A percentile compares a stretch with the other conserved stretches of the same genome.
Evolutionary conservation across 78 protist species (phyloP).

Genomic region (Dictyostelium intermedium): DNA sequence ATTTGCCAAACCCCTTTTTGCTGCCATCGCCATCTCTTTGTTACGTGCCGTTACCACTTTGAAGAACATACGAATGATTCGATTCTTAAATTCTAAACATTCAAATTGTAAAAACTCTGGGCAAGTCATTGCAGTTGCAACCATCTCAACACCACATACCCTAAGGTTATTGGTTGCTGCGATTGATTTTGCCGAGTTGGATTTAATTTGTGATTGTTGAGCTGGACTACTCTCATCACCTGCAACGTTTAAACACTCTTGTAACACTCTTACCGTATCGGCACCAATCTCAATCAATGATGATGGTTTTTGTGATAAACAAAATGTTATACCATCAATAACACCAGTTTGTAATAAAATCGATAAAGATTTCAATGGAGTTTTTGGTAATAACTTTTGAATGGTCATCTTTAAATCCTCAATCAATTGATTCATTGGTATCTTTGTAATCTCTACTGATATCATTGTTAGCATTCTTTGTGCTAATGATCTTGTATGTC

Average conservation of each 20-base stretch:
- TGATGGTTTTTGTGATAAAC: conserved; percentile 25
- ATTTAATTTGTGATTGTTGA: conserved; percentile 2
- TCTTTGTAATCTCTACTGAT: background rate
- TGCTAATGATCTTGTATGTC: conserved; percentile 41
- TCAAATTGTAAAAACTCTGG: conserved; percentile 47
- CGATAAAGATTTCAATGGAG: background rate
- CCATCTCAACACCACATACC: conserved; percentile 46
- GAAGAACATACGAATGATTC: conserved; percentile 80
- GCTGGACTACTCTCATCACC: conserved; percentile 25
- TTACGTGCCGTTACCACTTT: conserved; percentile 45
- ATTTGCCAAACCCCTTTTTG: conserved; percentile 41
- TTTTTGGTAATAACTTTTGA: background rate
- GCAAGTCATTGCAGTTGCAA: conserved; percentile 39
- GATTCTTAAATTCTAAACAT: conserved; percentile 61
- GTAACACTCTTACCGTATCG: background rate
- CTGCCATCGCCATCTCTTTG: conserved; percentile 78
- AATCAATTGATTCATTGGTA: conserved; percentile 17
- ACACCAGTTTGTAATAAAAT: conserved; percentile 34
- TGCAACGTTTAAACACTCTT: conserved; percentile 34
- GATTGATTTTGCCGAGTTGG: conserved; percentile 16
- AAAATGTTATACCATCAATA: conserved; percentile 31
- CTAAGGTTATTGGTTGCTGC: background rate
- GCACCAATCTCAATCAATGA: background rate
- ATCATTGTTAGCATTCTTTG: background rate
- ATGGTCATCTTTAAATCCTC: background rate